Percentiles rank a stretch among this genome's conserved stretches.
Evolutionary conservation across 2,329 filamentous ascomycete genomes (phyloP).

Genomic region (Mariannaea sp.): DNA sequence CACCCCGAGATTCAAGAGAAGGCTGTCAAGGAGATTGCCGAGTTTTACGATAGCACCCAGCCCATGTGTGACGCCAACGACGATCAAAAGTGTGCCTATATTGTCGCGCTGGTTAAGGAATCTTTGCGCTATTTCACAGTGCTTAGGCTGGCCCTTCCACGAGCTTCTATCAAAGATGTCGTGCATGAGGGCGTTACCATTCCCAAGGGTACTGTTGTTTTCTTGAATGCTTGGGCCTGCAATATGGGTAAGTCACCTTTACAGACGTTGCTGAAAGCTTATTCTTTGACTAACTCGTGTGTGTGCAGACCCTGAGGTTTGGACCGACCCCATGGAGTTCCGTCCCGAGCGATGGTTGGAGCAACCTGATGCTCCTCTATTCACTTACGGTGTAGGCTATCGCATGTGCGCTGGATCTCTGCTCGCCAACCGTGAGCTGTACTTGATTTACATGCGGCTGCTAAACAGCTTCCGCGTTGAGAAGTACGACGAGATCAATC

Average conservation of each 20-base stretch:
- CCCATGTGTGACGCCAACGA: slow-evolving; percentile 65
- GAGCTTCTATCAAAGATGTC: slow-evolving; percentile 64
- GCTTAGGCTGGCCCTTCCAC: slow-evolving; percentile 64
- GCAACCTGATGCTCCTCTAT: slow-evolving; percentile 65
- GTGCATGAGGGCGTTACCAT: slow-evolving; percentile 61
- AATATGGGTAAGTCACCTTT: slow-evolving; percentile 61
- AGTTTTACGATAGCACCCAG: slow-evolving; percentile 55
- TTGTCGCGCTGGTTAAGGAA: slow-evolving; percentile 67
- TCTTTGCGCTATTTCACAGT: slow-evolving; percentile 67
- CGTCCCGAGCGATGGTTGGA: slow-evolving; percentile 60
- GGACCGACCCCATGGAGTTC: slow-evolving; percentile 59
- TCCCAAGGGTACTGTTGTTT: slow-evolving; percentile 66
- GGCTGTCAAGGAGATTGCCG: slow-evolving; percentile 60
- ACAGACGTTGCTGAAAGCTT: not conserved
- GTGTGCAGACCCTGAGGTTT: slow-evolving; percentile 26
- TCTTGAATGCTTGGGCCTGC: slow-evolving; percentile 70
- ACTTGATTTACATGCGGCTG: slow-evolving; percentile 66
- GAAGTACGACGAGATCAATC: slow-evolving; percentile 58
- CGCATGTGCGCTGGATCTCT: slow-evolving; percentile 66
- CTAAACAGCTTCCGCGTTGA: slow-evolving; percentile 65
- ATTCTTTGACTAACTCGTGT: no score
- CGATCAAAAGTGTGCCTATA: slow-evolving; percentile 66
- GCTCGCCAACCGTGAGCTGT: slow-evolving; percentile 67
- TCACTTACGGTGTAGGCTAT: slow-evolving; percentile 69
- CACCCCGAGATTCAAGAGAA: slow-evolving; percentile 66